These are phyloP conservation scores for Botrytis medusae DNA, from an alignment of 2,329 filamentous ascomycete species.

Conservation along the genomic window DNA sequence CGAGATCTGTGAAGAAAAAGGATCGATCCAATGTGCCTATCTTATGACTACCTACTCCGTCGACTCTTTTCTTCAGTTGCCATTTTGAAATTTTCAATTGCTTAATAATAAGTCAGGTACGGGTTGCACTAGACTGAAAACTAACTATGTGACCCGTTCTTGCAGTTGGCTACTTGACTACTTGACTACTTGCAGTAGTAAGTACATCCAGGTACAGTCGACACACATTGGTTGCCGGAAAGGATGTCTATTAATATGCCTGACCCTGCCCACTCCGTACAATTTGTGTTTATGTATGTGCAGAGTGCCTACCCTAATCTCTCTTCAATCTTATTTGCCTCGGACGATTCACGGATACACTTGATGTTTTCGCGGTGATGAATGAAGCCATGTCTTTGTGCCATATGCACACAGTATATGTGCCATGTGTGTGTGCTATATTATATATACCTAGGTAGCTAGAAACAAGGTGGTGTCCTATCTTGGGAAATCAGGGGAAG, in stretches of 20 bases:
- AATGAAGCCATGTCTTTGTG: neutral
- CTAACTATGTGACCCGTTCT: neutral
- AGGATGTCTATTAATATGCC: neutral
- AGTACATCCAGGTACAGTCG: neutral
- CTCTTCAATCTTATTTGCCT: neutral
- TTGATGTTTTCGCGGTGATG: neutral
- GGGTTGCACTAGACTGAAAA: neutral
- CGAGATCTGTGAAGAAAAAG: constrained; percentile 8
- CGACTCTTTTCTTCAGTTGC: too few relatives aligned
- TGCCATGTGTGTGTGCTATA: too few relatives aligned
- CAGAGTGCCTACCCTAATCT: too few relatives aligned
- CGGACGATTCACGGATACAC: neutral
- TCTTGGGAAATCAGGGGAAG: constrained; percentile 6
- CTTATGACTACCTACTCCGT: too few relatives aligned
- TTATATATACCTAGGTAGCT: neutral
- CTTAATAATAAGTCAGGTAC: neutral
- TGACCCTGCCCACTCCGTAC: neutral
- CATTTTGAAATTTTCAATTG: neutral
- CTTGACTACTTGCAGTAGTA: neutral
- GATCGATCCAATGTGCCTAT: too few relatives aligned
- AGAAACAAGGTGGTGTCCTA: neutral
- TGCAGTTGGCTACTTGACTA: neutral
- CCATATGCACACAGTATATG: too few relatives aligned
- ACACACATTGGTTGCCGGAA: neutral
- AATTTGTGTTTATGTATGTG: neutral